These are phyloP conservation scores for Exutisphaerella laricina DNA, from an alignment of 2,329 filamentous ascomycete genomes.

Conservation along the genomic window DNA sequence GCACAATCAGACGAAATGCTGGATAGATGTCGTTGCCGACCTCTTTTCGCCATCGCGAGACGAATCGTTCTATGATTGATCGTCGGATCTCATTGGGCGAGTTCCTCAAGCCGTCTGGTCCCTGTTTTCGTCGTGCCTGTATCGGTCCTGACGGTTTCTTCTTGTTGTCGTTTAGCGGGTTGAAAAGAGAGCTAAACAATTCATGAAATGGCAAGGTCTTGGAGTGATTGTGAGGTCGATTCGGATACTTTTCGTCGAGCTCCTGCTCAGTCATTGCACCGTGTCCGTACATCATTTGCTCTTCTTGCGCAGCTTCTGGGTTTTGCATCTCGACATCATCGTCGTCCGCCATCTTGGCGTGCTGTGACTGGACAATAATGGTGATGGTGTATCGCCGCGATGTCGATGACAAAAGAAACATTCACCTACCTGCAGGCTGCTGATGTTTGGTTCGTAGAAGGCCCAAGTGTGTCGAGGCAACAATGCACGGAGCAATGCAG, in stretches of 20 bases:
- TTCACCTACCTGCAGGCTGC: neutral
- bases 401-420: no score
- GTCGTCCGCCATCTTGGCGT: conserved; percentile 27
- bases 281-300: conserved; percentile 46
- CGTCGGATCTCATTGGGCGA: conserved; percentile 70
- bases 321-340: conserved; percentile 36
- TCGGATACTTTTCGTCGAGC: conserved; percentile 61
- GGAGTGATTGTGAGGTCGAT: conserved; percentile 73
- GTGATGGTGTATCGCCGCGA: neutral
- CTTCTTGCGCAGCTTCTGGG: conserved; percentile 42
- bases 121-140: conserved; percentile 52
- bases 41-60: conserved; percentile 77
- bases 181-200: conserved; percentile 72
- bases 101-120: conserved; percentile 45
- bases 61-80: conserved; percentile 78
- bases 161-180: conserved; percentile 71
- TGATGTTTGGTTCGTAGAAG: no score
- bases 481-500: neutral
- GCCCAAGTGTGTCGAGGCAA: neutral
- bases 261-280: conserved; percentile 41
- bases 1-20: conserved; percentile 82
- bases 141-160: conserved; percentile 59
- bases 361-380: neutral
- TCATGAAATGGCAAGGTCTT: conserved; percentile 78
- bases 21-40: conserved; percentile 93